A percentile compares a stretch with the other conserved stretches of the same genome.
Conservation (phyloP, 768 basidiomycete genomes). For the Boletales sp. region DNA sequence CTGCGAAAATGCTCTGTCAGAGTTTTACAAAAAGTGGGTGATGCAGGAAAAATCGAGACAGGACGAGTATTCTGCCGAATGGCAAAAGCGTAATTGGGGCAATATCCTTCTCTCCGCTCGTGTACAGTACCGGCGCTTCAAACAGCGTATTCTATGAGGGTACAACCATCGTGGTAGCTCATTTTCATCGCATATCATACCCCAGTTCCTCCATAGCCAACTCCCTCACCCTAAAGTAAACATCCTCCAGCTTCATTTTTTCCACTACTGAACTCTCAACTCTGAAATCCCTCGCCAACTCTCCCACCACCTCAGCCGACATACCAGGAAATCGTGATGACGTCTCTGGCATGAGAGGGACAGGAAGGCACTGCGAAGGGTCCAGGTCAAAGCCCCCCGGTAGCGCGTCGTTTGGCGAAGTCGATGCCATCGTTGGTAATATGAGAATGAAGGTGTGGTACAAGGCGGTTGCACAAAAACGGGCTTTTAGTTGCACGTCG, state of each 20-base stretch:
- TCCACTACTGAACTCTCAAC: conserved; percentile 58
- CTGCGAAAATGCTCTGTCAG: conserved; percentile 66
- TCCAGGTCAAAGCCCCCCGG: conserved; percentile 49
- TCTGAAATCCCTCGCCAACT: conserved; percentile 56
- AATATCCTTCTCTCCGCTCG: conserved; percentile 58
- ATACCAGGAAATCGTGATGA: conserved; percentile 72
- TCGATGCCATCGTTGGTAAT: conserved; percentile 31
- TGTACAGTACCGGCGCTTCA: conserved; percentile 47
- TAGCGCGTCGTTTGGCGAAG: conserved; percentile 30
- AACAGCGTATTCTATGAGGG: conserved; percentile 27
- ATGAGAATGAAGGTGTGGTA: conserved; percentile 60
- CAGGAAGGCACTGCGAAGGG: conserved; percentile 55
- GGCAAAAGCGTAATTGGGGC: conserved; percentile 58
- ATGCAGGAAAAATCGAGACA: conserved; percentile 60
- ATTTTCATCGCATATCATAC: conserved; percentile 29
- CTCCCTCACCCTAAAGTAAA: conserved; percentile 61
- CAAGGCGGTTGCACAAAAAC: conserved; percentile 72
- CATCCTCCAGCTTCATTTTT: conserved; percentile 51
- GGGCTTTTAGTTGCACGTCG: conserved; percentile 69
- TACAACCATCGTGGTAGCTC: background rate
- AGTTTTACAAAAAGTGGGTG: conserved; percentile 74
- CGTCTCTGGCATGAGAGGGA: conserved; percentile 59
- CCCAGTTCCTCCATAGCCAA: conserved; percentile 50
- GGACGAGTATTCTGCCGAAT: conserved; percentile 60
- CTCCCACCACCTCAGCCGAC: conserved; percentile 60